phyloP scores from a whole-genome alignment of 2,329 filamentous ascomycete species.

The Bimuria novae-zelandiae region DNA sequence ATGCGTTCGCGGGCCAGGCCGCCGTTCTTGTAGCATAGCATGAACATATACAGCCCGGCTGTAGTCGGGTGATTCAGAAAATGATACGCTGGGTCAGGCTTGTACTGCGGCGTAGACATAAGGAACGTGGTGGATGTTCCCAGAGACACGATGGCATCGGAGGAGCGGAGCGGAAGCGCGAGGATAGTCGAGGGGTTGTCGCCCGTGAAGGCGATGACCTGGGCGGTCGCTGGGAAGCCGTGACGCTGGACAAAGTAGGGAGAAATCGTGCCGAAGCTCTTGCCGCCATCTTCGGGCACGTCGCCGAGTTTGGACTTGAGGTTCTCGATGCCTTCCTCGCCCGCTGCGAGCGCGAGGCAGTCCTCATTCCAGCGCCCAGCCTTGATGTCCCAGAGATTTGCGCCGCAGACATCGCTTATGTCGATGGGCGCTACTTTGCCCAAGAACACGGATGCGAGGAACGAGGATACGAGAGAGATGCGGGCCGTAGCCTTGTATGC shows the following conservation, averaged over 20 bases:
- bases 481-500: conserved; percentile 80
- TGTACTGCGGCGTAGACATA: conserved; percentile 93
- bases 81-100: conserved; percentile 87
- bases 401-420: conserved; percentile 91
- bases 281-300: conserved; percentile 79
- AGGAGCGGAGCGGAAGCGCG: conserved; percentile 80
- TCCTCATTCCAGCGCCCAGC: conserved; percentile 73
- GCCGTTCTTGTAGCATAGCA: conserved; percentile 99
- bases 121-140: conserved; percentile 97
- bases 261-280: conserved; percentile 74
- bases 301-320: conserved; percentile 79
- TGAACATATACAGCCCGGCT: conserved; percentile 95
- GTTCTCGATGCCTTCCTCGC: conserved; percentile 62
- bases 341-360: conserved; percentile 76
- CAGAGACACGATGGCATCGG: conserved; percentile 92
- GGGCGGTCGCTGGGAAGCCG: conserved; percentile 75
- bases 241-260: conserved; percentile 79
- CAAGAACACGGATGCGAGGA: conserved; percentile 87
- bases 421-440: conserved; percentile 87
- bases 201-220: conserved; percentile 85
- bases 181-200: conserved; percentile 97
- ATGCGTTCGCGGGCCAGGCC: conserved; percentile 89
- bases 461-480: conserved; percentile 94
- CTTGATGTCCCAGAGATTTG: conserved; percentile 94
- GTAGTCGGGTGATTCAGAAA: conserved; percentile 98